These are phyloP conservation scores for Croton laevigatus DNA, from an alignment of 441 rosid species.

Conservation along the genomic window DNA sequence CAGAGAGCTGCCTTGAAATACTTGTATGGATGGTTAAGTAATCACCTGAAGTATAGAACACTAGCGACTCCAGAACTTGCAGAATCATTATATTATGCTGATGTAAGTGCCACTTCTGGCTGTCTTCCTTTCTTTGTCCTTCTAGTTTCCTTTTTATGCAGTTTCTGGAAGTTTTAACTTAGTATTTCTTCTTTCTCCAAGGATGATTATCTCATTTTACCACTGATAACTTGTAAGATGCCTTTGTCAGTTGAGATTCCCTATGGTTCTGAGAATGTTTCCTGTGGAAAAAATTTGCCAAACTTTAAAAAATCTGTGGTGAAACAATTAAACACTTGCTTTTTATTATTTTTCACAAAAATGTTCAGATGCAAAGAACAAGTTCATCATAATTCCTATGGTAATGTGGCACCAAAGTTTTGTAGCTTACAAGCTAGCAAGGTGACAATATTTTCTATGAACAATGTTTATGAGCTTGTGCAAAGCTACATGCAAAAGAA, in stretches of 20 bases:
- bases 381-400: neutral
- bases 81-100: slow-evolving; percentile 70
- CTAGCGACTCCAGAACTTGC: slow-evolving; percentile 68
- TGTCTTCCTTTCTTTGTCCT: slow-evolving; percentile 8
- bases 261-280: neutral
- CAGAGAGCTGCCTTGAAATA: slow-evolving; percentile 92
- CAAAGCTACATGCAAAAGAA: neutral
- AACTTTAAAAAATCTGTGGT: neutral
- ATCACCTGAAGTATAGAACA: slow-evolving; percentile 81
- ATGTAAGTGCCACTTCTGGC: slow-evolving; percentile 50
- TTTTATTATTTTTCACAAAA: neutral
- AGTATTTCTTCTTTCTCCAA: neutral
- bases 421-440: neutral
- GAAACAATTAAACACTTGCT: neutral
- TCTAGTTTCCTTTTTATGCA: slow-evolving; percentile 7
- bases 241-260: neutral
- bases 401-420: neutral
- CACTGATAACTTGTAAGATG: neutral
- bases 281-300: neutral
- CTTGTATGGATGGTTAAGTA: slow-evolving; percentile 82
- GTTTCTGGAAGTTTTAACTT: slow-evolving; percentile 12
- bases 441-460: neutral
- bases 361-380: neutral
- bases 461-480: neutral
- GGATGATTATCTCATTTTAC: neutral